These are phyloP conservation scores for Rhodofomes roseus DNA, from an alignment of 1,284 basidiomycete genomes.

Conservation along the genomic window DNA sequence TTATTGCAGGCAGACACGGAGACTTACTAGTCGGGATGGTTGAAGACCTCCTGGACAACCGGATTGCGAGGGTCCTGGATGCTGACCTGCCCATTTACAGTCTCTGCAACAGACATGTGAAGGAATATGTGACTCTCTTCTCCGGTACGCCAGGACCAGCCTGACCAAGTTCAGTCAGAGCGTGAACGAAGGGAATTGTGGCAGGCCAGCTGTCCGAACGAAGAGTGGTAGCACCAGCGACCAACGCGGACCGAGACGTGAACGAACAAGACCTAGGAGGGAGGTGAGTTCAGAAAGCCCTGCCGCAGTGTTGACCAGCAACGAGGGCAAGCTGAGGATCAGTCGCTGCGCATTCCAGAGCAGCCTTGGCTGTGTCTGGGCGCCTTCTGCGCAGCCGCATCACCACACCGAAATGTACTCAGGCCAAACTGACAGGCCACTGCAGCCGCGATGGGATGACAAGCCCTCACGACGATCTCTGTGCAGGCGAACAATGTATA, in stretches of 20 bases:
- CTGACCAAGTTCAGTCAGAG: not conserved
- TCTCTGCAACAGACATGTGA: conserved; percentile 14
- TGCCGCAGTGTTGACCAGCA: conserved; percentile 1
- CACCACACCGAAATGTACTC: not conserved
- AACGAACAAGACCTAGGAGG: not conserved
- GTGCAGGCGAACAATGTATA: too few relatives aligned
- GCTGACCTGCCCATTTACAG: not conserved
- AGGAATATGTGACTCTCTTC: not conserved
- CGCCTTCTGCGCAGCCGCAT: not conserved
- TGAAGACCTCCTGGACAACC: conserved; percentile 16
- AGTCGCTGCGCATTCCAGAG: not conserved
- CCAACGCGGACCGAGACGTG: not conserved
- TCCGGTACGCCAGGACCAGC: conserved; percentile 10
- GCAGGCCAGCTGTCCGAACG: too few relatives aligned
- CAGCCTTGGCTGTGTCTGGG: conserved; percentile 1
- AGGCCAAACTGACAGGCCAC: too few relatives aligned
- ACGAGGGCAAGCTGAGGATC: not conserved
- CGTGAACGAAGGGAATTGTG: too few relatives aligned
- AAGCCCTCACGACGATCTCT: too few relatives aligned
- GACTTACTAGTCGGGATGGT: conserved; percentile 28
- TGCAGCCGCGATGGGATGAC: too few relatives aligned
- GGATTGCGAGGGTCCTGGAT: conserved; percentile 14
- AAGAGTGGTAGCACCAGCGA: not conserved
- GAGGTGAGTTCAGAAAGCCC: not conserved
- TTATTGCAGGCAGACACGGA: not conserved